Percentiles rank a stretch among this genome's conserved stretches.
phyloP scores from a whole-genome alignment of 225 moss, liverwort and hornwort genomes.

The Lunularia cruciata region DNA sequence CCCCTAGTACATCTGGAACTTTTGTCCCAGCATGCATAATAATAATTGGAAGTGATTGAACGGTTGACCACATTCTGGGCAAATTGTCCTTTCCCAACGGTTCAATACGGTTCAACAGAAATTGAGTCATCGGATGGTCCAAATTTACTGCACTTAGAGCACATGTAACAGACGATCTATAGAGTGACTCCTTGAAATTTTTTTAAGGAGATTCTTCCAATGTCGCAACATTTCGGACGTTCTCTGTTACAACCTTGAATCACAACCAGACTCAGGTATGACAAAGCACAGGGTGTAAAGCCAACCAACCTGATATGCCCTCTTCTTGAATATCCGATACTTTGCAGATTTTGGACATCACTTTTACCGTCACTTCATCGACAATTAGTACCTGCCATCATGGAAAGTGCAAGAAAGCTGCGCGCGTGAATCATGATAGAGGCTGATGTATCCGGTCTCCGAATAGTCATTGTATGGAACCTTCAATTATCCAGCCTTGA shows the following conservation, averaged over 20 bases:
- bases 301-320: slow-evolving; percentile 76
- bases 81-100: no score
- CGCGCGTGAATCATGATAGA: background rate
- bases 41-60: background rate
- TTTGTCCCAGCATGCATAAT: background rate
- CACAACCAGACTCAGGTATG: no score
- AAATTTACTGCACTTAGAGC: no score
- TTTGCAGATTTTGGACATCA: slow-evolving; percentile 95
- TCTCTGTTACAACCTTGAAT: no score
- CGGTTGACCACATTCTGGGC: background rate
- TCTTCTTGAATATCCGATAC: slow-evolving; percentile 96
- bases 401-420: slow-evolving; percentile 10
- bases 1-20: background rate
- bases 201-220: background rate
- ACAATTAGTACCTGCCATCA: slow-evolving; percentile 83
- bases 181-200: background rate
- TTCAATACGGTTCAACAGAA: no score
- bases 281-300: background rate
- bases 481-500: no score
- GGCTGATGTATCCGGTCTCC: no score
- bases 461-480: no score
- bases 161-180: background rate
- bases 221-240: background rate
- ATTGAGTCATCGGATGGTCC: no score
- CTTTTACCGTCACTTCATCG: slow-evolving; percentile 88